Percentiles rank a stretch among this genome's conserved stretches.
These are phyloP conservation scores for Begonia loranthoides DNA, from an alignment of 306 rosid species.

Conservation along the genomic window DNA sequence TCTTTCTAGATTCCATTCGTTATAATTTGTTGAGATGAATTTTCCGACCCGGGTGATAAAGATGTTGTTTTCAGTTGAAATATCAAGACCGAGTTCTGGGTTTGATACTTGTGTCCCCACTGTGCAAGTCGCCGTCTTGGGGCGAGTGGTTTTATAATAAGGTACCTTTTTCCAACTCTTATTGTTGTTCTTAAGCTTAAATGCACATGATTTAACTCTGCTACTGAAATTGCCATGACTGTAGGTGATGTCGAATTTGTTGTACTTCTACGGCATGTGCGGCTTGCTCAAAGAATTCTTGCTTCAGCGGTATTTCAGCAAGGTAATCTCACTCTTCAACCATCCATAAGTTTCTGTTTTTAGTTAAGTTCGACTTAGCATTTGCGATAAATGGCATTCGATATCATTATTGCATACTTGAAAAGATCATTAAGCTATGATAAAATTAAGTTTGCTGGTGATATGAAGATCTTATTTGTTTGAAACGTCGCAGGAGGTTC, in stretches of 20 bases:
- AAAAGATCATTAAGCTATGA: no score
- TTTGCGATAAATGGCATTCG: no score
- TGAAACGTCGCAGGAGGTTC: conserved; percentile 48
- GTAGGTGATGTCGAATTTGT: conserved; percentile 67
- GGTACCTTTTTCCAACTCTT: conserved; percentile 27
- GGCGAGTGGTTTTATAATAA: conserved; percentile 83
- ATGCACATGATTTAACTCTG: no score
- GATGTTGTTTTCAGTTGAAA: conserved; percentile 41
- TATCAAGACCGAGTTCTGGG: conserved; percentile 87
- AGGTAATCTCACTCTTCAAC: conserved; percentile 33
- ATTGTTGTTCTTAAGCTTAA: not conserved
- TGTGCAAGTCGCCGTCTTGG: conserved; percentile 90
- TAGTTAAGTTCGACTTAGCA: no score
- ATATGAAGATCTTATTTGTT: no score
- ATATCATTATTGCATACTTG: no score
- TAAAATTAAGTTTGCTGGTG: no score
- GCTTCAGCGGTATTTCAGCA: conserved; percentile 87
- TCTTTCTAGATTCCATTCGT: not conserved
- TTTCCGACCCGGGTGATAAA: conserved; percentile 5
- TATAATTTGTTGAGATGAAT: not conserved
- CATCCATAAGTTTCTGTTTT: not conserved
- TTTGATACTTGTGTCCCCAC: conserved; percentile 82
- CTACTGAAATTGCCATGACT: conserved; percentile 1
- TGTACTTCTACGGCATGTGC: conserved; percentile 79
- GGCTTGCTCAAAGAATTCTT: conserved; percentile 71